Percentiles rank a stretch among this genome's conserved stretches.
Conservation (phyloP, 208 protist species). For the Herpetomonas muscarum region DNA sequence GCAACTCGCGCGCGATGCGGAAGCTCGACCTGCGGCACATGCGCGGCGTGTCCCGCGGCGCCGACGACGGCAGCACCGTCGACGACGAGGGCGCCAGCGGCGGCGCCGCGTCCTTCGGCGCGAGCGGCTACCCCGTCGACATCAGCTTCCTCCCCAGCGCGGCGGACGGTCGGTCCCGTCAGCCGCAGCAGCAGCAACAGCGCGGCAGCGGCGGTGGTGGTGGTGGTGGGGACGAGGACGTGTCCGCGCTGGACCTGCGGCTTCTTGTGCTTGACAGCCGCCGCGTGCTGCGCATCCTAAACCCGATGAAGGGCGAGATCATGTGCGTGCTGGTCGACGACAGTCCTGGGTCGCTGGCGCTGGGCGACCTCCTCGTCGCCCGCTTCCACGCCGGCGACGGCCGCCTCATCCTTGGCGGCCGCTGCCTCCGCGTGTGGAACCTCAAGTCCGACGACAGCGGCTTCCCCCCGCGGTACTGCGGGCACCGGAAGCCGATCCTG, state of each 20-base stretch:
- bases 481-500: slow-evolving; percentile 62
- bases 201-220: background rate
- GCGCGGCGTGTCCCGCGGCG: slow-evolving; percentile 10
- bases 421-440: slow-evolving; percentile 69
- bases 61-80: slow-evolving; percentile 59
- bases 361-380: slow-evolving; percentile 55
- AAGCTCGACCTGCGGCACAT: slow-evolving; percentile 54
- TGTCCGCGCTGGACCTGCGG: slow-evolving; percentile 13
- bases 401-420: slow-evolving; percentile 69
- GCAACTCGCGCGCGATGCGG: slow-evolving; percentile 40
- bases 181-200: no score
- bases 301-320: slow-evolving; percentile 47
- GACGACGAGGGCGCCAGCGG: slow-evolving; percentile 29
- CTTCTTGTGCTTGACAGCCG: slow-evolving; percentile 73
- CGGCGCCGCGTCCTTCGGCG: slow-evolving; percentile 17
- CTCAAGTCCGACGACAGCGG: slow-evolving; percentile 24
- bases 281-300: slow-evolving; percentile 67
- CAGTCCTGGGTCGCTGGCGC: slow-evolving; percentile 29
- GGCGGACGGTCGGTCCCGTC: no score
- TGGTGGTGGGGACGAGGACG: no score
- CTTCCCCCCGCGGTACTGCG: slow-evolving; percentile 47
- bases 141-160: slow-evolving; percentile 78
- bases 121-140: slow-evolving; percentile 71
- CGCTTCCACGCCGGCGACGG: slow-evolving; percentile 63
- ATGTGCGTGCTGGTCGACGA: slow-evolving; percentile 38